Conservation (phyloP, 805 yeast species). For the Tetrapisispora arboricola region DNA sequence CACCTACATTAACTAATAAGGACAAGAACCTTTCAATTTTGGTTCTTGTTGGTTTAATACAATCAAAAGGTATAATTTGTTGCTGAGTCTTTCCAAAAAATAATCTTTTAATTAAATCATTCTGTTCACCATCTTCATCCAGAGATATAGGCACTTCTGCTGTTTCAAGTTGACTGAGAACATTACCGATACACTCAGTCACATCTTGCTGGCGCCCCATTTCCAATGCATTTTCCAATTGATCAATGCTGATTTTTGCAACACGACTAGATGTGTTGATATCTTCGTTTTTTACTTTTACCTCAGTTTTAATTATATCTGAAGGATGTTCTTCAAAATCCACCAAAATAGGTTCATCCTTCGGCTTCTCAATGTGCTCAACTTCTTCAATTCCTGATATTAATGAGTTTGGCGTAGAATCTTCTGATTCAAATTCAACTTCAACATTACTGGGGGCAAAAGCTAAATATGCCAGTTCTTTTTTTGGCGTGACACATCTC, state of each 20-base stretch:
- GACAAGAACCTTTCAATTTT: slow-evolving; percentile 71
- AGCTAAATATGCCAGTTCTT: slow-evolving; percentile 80
- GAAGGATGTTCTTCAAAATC: background rate
- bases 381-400: background rate
- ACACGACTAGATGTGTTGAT: slow-evolving; percentile 11
- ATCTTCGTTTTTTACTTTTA: background rate
- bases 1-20: slow-evolving; percentile 75
- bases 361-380: background rate
- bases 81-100: slow-evolving; percentile 86
- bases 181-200: slow-evolving; percentile 93
- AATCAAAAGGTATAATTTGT: slow-evolving; percentile 44
- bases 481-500: slow-evolving; percentile 68
- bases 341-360: slow-evolving; percentile 1
- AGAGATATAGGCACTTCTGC: slow-evolving; percentile 59
- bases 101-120: slow-evolving; percentile 66
- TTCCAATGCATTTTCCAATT: slow-evolving; percentile 64
- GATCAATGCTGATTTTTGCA: slow-evolving; percentile 39
- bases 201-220: slow-evolving; percentile 94
- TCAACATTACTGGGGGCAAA: slow-evolving; percentile 62
- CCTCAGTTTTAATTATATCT: background rate
- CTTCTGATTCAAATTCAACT: slow-evolving; percentile 39
- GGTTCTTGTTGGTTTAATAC: slow-evolving; percentile 32
- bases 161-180: slow-evolving; percentile 80
- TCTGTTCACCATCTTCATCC: slow-evolving; percentile 71
- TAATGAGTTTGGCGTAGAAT: background rate